phyloP scores from a whole-genome alignment of 2,329 filamentous ascomycete species.

The Juglanconis oblonga region DNA sequence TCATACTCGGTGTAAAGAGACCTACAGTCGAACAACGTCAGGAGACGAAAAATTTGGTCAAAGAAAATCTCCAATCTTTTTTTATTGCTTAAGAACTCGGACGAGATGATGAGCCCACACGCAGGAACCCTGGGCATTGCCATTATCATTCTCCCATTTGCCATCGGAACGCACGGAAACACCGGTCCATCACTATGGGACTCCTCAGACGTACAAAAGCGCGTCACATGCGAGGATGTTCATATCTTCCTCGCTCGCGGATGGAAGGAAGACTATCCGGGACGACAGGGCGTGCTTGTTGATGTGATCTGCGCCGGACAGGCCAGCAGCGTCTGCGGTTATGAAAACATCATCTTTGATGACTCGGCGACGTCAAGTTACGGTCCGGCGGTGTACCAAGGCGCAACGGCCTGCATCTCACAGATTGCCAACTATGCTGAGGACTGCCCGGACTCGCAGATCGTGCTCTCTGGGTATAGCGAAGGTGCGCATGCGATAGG shows the following conservation, averaged over 20 bases:
- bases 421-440: constrained; percentile 3
- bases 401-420: neutral
- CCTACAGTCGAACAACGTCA: too few species aligned
- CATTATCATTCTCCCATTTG: too few species aligned
- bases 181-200: too few species aligned
- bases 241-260: constrained; percentile 11
- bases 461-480: constrained; percentile 3
- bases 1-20: too few species aligned
- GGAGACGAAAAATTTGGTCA: too few species aligned
- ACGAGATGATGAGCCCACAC: too few species aligned
- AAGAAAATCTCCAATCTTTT: too few species aligned
- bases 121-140: too few species aligned
- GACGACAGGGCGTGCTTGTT: neutral
- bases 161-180: too few species aligned
- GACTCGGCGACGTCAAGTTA: neutral
- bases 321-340: neutral
- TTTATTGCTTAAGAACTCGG: too few species aligned
- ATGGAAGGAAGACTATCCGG: constrained; percentile 10
- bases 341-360: constrained; percentile 8
- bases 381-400: neutral
- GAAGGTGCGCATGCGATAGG: neutral
- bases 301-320: neutral
- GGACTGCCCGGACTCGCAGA: neutral
- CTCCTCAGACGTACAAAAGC: too few species aligned
- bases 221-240: neutral